Evolutionary conservation across 805 yeast genomes (phyloP).

Genomic region (Saturnispora kantuleensis): DNA sequence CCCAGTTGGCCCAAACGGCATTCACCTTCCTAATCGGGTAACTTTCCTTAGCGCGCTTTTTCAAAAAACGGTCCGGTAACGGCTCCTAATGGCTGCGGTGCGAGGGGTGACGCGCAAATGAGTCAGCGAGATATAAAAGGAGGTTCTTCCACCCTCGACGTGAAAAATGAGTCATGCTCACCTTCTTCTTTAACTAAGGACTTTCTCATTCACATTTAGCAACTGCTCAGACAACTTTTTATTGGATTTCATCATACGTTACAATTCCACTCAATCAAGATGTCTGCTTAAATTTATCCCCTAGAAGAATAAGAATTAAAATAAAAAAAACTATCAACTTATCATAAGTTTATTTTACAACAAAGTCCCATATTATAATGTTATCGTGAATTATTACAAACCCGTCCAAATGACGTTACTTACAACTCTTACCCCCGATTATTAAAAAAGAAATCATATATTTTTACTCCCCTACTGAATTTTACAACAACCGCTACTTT

Average conservation of each 20-base stretch:
- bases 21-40: neutral
- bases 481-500: slow-evolving; percentile 3
- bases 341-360: slow-evolving; percentile 3
- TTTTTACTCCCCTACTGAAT: neutral
- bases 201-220: slow-evolving; percentile 1
- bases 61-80: slow-evolving; percentile 1
- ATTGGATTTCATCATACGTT: neutral
- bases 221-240: slow-evolving; percentile 6
- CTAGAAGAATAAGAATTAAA: neutral
- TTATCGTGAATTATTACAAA: slow-evolving; percentile 1
- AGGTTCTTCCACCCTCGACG: neutral
- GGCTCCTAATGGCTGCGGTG: neutral
- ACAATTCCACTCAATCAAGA: neutral
- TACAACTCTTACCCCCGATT: neutral
- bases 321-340: slow-evolving; percentile 3
- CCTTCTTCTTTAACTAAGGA: neutral
- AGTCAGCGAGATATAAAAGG: slow-evolving; percentile 1
- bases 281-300: slow-evolving; percentile 9
- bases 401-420: slow-evolving; percentile 3
- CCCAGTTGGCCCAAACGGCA: too few relatives aligned
- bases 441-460: neutral
- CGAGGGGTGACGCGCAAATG: slow-evolving; percentile 5
- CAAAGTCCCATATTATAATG: neutral
- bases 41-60: neutral
- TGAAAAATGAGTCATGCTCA: too few relatives aligned